These are phyloP conservation scores for Amphichorda felina DNA, from an alignment of 2,329 filamentous ascomycete species.

Conservation along the genomic window DNA sequence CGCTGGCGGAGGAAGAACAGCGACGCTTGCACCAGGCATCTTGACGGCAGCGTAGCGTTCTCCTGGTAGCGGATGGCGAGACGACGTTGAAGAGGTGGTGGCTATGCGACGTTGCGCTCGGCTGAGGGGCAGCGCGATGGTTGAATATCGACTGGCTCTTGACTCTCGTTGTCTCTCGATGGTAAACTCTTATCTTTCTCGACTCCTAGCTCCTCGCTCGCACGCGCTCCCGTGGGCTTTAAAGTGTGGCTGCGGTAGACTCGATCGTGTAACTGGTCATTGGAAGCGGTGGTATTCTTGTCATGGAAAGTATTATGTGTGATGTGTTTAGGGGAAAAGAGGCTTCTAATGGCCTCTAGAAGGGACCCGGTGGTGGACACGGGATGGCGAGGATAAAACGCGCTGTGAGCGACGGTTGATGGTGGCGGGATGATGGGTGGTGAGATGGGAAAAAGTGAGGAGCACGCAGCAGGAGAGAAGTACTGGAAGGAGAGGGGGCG, in stretches of 20 bases:
- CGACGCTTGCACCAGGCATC: slow-evolving; percentile 62
- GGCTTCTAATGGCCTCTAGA: slow-evolving; percentile 16
- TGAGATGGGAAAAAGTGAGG: slow-evolving; percentile 5
- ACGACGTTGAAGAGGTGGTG: slow-evolving; percentile 2
- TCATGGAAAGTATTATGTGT: slow-evolving; percentile 27
- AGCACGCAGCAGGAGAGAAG: slow-evolving; percentile 5
- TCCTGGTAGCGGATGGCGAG: slow-evolving; percentile 5
- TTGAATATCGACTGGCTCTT: slow-evolving; percentile 41
- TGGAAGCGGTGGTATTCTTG: slow-evolving; percentile 26
- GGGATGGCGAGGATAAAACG: not conserved
- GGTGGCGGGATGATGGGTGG: slow-evolving; percentile 6
- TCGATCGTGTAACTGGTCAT: slow-evolving; percentile 40
- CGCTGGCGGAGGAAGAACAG: slow-evolving; percentile 49
- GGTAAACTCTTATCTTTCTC: slow-evolving; percentile 19
- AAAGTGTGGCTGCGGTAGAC: slow-evolving; percentile 55
- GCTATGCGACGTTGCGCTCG: slow-evolving; percentile 1
- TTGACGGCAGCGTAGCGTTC: slow-evolving; percentile 26
- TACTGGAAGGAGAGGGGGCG: slow-evolving; percentile 5
- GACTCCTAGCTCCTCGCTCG: slow-evolving; percentile 40
- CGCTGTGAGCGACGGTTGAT: slow-evolving; percentile 3
- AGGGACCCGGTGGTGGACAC: not conserved
- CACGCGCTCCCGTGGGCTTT: slow-evolving; percentile 56
- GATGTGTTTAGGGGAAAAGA: slow-evolving; percentile 10
- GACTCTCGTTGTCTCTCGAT: slow-evolving; percentile 10
- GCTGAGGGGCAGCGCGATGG: slow-evolving; percentile 33